Conservation (phyloP, 2,329 filamentous ascomycete genomes). For the Parastagonospora nodorum region DNA sequence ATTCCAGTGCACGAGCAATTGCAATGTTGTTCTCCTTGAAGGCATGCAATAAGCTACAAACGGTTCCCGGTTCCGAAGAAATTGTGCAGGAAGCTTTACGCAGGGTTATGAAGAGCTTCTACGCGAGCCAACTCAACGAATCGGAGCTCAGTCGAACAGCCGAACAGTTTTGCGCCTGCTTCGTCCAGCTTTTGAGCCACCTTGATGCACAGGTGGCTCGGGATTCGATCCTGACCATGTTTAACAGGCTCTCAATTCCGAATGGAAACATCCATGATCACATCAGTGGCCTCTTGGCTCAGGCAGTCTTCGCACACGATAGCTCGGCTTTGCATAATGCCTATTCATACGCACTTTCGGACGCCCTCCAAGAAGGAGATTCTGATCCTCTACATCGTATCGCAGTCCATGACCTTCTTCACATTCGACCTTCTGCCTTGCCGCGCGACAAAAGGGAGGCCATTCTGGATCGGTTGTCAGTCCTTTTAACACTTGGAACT, state of each 20-base stretch:
- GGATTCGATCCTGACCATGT: conserved; percentile 20
- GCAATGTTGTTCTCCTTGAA: conserved; percentile 36
- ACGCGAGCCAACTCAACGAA: conserved; percentile 13
- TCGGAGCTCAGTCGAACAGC: conserved; percentile 22
- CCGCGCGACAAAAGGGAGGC: conserved; percentile 40
- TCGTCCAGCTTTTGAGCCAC: conserved; percentile 27
- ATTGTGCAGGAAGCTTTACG: conserved; percentile 23
- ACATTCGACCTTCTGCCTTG: conserved; percentile 30
- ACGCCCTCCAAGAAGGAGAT: conserved; percentile 13
- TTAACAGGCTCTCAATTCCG: conserved; percentile 22
- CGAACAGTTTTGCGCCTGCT: conserved; percentile 35
- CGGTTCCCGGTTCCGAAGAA: conserved; percentile 25
- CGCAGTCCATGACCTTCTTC: conserved; percentile 24
- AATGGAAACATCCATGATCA: conserved; percentile 6
- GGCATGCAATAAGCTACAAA: conserved; percentile 29
- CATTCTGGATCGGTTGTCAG: conserved; percentile 34
- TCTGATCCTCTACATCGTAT: conserved; percentile 8
- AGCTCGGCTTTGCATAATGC: conserved; percentile 22
- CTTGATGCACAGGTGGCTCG: conserved; percentile 20
- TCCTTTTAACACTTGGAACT: conserved; percentile 15
- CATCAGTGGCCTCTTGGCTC: conserved; percentile 23
- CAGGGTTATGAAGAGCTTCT: conserved; percentile 29
- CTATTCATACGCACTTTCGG: conserved; percentile 25
- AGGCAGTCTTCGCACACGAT: conserved; percentile 26
- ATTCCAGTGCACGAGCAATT: conserved; percentile 24